Evolutionary conservation across 495 filamentous ascomycete genomes (phyloP).

Genomic region (Penicillium ochrochloron): DNA sequence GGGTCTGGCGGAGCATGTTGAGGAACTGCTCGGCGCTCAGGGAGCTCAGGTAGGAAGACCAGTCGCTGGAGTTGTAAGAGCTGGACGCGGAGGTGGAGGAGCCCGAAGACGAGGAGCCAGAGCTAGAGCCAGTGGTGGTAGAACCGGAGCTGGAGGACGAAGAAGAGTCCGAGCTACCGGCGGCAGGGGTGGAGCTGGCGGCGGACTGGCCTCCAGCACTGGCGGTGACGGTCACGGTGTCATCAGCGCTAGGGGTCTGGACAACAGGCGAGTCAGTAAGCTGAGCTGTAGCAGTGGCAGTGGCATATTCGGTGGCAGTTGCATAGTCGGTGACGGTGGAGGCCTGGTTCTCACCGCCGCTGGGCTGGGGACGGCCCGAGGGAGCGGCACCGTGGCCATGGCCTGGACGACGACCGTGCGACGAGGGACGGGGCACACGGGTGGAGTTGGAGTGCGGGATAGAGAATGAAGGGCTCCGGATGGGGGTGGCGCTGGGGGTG

Average conservation of each 20-base stretch:
- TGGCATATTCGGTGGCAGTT: slow-evolving; percentile 25
- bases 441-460: slow-evolving; percentile 24
- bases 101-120: slow-evolving; percentile 11
- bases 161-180: slow-evolving; percentile 11
- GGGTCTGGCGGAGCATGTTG: slow-evolving; percentile 37
- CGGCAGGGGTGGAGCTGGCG: slow-evolving; percentile 20
- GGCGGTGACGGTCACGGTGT: slow-evolving; percentile 27
- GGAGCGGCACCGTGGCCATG: slow-evolving; percentile 12
- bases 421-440: slow-evolving; percentile 28
- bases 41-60: slow-evolving; percentile 42
- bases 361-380: slow-evolving; percentile 16
- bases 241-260: slow-evolving; percentile 28
- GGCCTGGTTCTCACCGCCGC: slow-evolving; percentile 16
- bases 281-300: slow-evolving; percentile 23
- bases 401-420: slow-evolving; percentile 21
- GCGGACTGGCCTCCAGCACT: slow-evolving; percentile 30
- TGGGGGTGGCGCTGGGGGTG: slow-evolving; percentile 26
- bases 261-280: slow-evolving; percentile 30
- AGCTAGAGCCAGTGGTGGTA: slow-evolving; percentile 15
- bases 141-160: slow-evolving; percentile 13
- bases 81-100: slow-evolving; percentile 17
- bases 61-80: slow-evolving; percentile 32
- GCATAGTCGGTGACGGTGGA: slow-evolving; percentile 20
- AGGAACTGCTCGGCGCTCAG: slow-evolving; percentile 45
- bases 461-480: slow-evolving; percentile 22